Evolutionary conservation across 495 filamentous ascomycete genomes (phyloP), one percentile per base, ranked within the genome.

Genomic region (Aspergillus sparsus): DNA sequence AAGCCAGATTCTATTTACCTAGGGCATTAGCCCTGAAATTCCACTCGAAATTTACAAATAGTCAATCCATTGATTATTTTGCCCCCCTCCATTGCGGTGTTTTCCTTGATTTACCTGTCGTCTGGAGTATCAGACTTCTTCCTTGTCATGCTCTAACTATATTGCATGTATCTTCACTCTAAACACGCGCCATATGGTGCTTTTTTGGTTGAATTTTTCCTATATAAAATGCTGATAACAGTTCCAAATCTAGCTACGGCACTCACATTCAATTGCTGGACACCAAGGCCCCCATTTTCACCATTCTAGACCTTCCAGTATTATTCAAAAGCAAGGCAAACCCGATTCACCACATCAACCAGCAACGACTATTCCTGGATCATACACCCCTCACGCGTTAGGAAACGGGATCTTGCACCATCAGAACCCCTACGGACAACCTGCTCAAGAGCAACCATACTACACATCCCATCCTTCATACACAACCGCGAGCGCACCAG

Each of bases 391-490:
- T 34, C 83, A 87, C 60, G 52, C 73, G 35, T 51, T 77, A 47
- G 71, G 68, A 33, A 76, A 77, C 71, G 68, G 72, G 27, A 60
- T 78, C 49, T 71, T 78, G 59, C 79, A 78, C 46, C 73, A 74
- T 60, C 78, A 76, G 55, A 71, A 74, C 60, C 73, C 66, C 47
- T 89, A 89, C 74, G 83, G 79, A 52, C 81, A 80, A 60, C 80
- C 84, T 60, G 63, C 82, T 46, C 87, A 87, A 73, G 90, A 93
- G 47, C 66, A 76, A 73, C 62, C 80, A n/a, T 92, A 91, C 71
- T 93, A 90, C 79, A 70, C 79, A 34, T 65, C 85, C 57, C 87
- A 92, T 68, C 82, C 84, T 66, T 82, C 89, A 21, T 93, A 93
- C 77, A 86, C 87, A 69, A 87, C 89, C 18, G 68, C 84, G 58